Conservation (phyloP, 139 green algal species). For the Penium margaritaceum region DNA sequence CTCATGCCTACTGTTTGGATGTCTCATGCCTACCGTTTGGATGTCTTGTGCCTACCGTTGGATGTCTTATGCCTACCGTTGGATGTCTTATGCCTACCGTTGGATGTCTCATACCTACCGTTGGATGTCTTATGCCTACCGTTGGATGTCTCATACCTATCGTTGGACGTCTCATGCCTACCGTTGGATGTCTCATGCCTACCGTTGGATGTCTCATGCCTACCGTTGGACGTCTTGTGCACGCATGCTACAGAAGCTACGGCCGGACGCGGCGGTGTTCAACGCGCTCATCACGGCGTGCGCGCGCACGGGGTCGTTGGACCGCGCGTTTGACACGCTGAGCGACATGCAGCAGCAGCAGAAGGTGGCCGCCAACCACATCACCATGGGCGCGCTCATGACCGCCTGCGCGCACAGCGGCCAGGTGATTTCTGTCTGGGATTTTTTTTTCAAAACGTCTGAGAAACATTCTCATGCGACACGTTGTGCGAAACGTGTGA, state of each 20-base stretch:
- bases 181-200: too few species aligned
- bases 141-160: too few species aligned
- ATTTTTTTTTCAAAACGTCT: background rate
- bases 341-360: constrained; percentile 27
- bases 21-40: too few species aligned
- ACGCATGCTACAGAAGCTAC: constrained; percentile 33
- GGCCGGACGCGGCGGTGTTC: constrained; percentile 37
- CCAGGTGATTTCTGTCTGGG: constrained; percentile 27
- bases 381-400: constrained; percentile 30
- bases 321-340: constrained; percentile 41
- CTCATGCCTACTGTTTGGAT: too few species aligned
- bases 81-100: too few species aligned
- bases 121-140: too few species aligned
- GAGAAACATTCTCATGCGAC: background rate
- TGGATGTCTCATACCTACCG: too few species aligned
- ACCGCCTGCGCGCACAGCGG: constrained; percentile 35
- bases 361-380: constrained; percentile 8
- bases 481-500: background rate
- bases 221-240: too few species aligned
- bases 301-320: constrained; percentile 11
- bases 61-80: too few species aligned
- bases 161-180: too few species aligned
- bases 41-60: too few species aligned
- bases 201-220: too few species aligned
- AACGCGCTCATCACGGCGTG: constrained; percentile 44